A percentile compares a stretch with the other conserved stretches of the same genome.
phyloP scores from a whole-genome alignment of 345 rosid genomes.

The Murraya paniculata region DNA sequence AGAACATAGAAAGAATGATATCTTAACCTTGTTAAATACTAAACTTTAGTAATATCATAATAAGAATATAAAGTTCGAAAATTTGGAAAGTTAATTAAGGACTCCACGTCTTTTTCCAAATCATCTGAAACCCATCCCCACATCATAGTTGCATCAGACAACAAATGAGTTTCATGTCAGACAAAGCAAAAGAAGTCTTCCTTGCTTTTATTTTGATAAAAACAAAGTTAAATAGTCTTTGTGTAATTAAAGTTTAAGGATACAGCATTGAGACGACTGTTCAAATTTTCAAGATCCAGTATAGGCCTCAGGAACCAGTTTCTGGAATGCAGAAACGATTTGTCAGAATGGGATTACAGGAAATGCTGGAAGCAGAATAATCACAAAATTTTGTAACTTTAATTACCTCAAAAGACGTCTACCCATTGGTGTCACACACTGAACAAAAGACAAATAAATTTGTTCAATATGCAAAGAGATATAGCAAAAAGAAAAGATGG shows the following conservation, averaged over 20 bases:
- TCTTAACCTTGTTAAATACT: conserved; percentile 56
- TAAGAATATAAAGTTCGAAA: background rate
- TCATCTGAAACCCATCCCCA: background rate
- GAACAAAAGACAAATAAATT: conserved; percentile 31
- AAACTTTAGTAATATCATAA: background rate
- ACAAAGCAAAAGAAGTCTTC: conserved; percentile 16
- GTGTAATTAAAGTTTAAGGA: conserved; percentile 42
- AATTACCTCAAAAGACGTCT: conserved; percentile 81
- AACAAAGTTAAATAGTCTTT: conserved; percentile 17
- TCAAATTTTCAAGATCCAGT: conserved; percentile 68
- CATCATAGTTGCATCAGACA: background rate
- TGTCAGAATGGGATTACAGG: conserved; percentile 17
- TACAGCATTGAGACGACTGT: conserved; percentile 83
- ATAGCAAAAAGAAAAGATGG: conserved; percentile 18
- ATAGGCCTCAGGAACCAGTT: conserved; percentile 98
- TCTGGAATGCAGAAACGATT: conserved; percentile 39
- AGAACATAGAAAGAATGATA: conserved; percentile 80
- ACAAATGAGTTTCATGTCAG: conserved; percentile 9
- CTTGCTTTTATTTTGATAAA: background rate
- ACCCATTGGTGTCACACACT: conserved; percentile 96
- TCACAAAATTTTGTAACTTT: conserved; percentile 14
- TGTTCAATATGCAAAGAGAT: conserved; percentile 28
- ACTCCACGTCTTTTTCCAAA: background rate
- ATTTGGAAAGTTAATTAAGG: background rate
- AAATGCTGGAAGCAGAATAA: conserved; percentile 9